Evolutionary conservation across 768 basidiomycete genomes (phyloP).

Genomic region (Leccinum subtestaceum): DNA sequence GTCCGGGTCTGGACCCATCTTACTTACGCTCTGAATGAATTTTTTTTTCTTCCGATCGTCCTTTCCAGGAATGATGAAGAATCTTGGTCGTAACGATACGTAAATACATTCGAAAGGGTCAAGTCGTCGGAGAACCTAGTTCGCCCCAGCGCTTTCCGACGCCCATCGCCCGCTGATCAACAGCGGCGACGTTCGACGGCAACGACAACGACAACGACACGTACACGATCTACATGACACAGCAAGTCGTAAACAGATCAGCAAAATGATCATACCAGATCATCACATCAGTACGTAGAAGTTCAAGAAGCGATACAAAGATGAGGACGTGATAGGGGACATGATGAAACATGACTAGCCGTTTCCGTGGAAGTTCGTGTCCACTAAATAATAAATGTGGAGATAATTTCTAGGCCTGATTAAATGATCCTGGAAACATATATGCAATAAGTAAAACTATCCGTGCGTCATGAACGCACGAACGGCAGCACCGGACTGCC

Average conservation of each 20-base stretch:
- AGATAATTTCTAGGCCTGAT: neutral
- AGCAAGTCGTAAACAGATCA: conserved; percentile 1
- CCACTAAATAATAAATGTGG: neutral
- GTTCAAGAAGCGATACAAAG: neutral
- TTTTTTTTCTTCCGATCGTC: neutral
- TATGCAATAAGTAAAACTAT: conserved; percentile 6
- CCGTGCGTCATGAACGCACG: neutral
- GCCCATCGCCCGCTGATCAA: neutral
- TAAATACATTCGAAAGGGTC: neutral
- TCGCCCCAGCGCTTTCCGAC: neutral
- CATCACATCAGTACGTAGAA: neutral
- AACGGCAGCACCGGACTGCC: conserved; percentile 15
- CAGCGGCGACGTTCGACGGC: neutral
- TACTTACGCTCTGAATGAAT: neutral
- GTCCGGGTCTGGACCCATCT: neutral
- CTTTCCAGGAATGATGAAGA: neutral
- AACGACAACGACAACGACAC: neutral
- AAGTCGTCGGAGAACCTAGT: neutral
- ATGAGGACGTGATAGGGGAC: neutral
- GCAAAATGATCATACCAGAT: neutral
- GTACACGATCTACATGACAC: neutral
- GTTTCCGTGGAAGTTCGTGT: conserved; percentile 11
- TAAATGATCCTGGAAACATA: conserved; percentile 7
- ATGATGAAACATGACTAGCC: neutral
- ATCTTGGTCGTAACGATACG: neutral